Conservation (phyloP, 2,329 filamentous ascomycete genomes). For the Apiospora marii region DNA sequence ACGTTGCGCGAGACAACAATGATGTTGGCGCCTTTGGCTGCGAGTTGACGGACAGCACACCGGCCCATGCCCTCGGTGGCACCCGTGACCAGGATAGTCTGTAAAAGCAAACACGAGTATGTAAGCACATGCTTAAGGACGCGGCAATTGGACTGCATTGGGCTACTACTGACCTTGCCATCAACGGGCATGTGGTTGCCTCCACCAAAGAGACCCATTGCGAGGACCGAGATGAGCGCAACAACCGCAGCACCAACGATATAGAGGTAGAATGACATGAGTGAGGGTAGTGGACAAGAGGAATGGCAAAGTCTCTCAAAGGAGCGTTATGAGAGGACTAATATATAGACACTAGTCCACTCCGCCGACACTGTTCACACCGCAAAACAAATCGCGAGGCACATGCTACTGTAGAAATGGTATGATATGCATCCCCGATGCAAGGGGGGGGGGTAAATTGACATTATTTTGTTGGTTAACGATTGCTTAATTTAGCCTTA, state of each 20-base stretch:
- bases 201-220: constrained; percentile 73
- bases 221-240: constrained; percentile 45
- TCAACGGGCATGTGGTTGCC: constrained; percentile 85
- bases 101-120: constrained; percentile 60
- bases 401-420: background rate
- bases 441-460: constrained; percentile 2
- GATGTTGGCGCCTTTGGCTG: constrained; percentile 84
- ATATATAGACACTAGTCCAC: background rate
- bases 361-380: background rate
- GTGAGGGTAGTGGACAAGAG: constrained; percentile 32
- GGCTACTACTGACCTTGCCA: constrained; percentile 69
- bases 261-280: constrained; percentile 29
- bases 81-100: constrained; percentile 58
- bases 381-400: background rate
- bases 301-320: constrained; percentile 15
- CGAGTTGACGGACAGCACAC: constrained; percentile 75
- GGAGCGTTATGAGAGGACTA: constrained; percentile 16
- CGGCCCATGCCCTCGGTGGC: constrained; percentile 93
- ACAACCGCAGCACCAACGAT: constrained; percentile 41
- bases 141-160: background rate
- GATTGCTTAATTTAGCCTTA: constrained; percentile 9
- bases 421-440: background rate
- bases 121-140: background rate
- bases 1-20: constrained; percentile 84
- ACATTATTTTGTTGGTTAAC: background rate